phyloP scores from a whole-genome alignment of 1,139 yeast genomes.

The Saccharomyces pastorianus region DNA sequence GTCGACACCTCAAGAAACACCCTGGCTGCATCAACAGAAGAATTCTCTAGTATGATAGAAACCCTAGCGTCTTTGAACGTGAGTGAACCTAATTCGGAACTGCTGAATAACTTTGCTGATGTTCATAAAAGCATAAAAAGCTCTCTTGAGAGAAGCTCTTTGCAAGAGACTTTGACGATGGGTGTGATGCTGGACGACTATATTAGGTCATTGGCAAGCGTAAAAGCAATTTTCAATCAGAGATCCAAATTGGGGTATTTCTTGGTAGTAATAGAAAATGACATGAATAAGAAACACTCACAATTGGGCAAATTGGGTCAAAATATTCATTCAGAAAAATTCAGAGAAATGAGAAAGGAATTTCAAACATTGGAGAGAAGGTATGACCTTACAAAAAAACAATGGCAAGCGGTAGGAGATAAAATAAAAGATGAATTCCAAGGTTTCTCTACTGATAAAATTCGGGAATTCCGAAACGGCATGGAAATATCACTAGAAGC shows the following conservation, averaged over 20 bases:
- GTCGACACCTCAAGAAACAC: constrained; percentile 73
- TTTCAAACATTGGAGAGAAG: constrained; percentile 38
- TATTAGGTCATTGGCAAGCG: constrained; percentile 66
- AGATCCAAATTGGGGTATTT: constrained; percentile 63
- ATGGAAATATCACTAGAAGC: constrained; percentile 88
- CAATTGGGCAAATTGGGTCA: constrained; percentile 46
- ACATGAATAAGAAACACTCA: constrained; percentile 39
- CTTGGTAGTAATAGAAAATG: constrained; percentile 46
- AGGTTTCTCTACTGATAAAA: constrained; percentile 64
- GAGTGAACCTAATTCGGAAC: constrained; percentile 54
- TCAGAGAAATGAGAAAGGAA: constrained; percentile 47
- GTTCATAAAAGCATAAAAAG: constrained; percentile 67
- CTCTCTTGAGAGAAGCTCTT: constrained; percentile 65
- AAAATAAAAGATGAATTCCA: constrained; percentile 63
- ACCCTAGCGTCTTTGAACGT: constrained; percentile 70
- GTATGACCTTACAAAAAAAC: constrained; percentile 31
- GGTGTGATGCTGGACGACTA: constrained; percentile 89
- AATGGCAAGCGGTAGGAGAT: constrained; percentile 53
- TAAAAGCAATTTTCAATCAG: constrained; percentile 66
- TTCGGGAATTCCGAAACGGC: constrained; percentile 79
- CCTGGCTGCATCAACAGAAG: constrained; percentile 57
- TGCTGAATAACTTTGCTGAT: constrained; percentile 59
- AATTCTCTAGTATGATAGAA: constrained; percentile 45
- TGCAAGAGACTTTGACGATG: constrained; percentile 80
- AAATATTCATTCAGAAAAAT: constrained; percentile 52